Base-by-base conservation (phyloP, 805 yeast species). In the Zygotorulaspora danielsina region DNA sequence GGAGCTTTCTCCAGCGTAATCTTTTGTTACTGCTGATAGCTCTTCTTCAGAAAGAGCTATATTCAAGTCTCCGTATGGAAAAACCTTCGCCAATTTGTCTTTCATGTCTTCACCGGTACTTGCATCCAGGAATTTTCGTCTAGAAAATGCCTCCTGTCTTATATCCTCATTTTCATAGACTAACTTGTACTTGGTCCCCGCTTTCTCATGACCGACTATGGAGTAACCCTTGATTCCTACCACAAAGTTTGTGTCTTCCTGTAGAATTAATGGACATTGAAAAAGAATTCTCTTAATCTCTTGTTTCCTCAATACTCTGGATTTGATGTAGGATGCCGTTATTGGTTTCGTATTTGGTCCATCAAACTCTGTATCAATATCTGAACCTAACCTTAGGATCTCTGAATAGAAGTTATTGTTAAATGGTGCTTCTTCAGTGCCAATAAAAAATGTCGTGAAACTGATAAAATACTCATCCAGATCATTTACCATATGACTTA, bases 211-310 rank as follows among this genome's bases (percentile, higher is more conserved):
- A 6, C 70, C 67, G 44, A 72, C 74, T n/a, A 84, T 68, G 0
- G 81, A 63, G 52, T 78, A 84, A 0, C 95, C 97, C 48, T 75
- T 76, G 1, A 89, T 70, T 0, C 87, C 82, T 34, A 90, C 72
- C 0, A 70, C 67, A 13, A 89, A 48, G 19, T 52, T 39, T 3
- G 38, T 40, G 0, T 66, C 62, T 25, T 75, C 76, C 32, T 78
- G 71, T 4, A 86, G 61, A 1, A 76, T 70, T 32, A 88, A 59
- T 7, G 79, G 75, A 44, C 84, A 76, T 11, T 74, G 70, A 54
- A 83, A 84, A 35, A 73, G 75, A 0, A 79, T 70, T 34, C 95
- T 63, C 34, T 74, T 73, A 3, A 84, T 71, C 49, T 81, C 84
- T 46, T 76, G 80, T 20, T 76, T 67, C 32, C 81, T 61, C 26